phyloP scores from a whole-genome alignment of 345 rosid species.

The Ceriops decandra region DNA sequence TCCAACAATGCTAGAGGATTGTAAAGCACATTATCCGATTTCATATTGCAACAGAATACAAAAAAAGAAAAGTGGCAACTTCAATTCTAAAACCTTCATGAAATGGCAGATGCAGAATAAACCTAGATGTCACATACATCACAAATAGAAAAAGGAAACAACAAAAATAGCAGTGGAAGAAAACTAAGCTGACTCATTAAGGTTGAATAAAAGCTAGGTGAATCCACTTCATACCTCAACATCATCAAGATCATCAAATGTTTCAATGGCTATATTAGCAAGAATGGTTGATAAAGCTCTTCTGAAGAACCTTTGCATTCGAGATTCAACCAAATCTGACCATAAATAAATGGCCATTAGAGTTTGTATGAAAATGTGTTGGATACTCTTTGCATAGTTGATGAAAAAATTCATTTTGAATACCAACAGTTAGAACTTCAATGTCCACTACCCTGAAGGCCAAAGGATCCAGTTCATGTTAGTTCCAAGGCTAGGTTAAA shows the following conservation, averaged over 20 bases:
- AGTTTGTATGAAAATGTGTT: background rate
- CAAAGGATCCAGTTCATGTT: background rate
- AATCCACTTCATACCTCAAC: conserved; percentile 58
- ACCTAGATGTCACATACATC: background rate
- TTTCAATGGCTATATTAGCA: conserved; percentile 53
- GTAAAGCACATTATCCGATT: background rate
- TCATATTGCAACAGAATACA: background rate
- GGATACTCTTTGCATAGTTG: too few species aligned
- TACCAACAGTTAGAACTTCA: too few species aligned
- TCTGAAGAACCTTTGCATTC: conserved; percentile 47
- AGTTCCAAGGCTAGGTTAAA: background rate
- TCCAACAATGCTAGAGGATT: too few species aligned
- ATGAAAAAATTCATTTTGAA: too few species aligned
- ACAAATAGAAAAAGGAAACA: too few species aligned
- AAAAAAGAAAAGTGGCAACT: background rate
- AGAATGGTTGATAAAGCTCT: conserved; percentile 55
- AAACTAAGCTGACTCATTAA: too few species aligned
- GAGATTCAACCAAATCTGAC: conserved; percentile 59
- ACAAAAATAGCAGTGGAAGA: too few species aligned
- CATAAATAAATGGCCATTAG: conserved; percentile 15
- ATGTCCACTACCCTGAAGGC: background rate
- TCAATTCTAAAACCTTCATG: background rate
- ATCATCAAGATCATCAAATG: conserved; percentile 47
- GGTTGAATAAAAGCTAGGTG: background rate
- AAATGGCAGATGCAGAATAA: conserved; percentile 6